phyloP scores from a whole-genome alignment of 257 asterid species.

The Solanum chaucha region DNA sequence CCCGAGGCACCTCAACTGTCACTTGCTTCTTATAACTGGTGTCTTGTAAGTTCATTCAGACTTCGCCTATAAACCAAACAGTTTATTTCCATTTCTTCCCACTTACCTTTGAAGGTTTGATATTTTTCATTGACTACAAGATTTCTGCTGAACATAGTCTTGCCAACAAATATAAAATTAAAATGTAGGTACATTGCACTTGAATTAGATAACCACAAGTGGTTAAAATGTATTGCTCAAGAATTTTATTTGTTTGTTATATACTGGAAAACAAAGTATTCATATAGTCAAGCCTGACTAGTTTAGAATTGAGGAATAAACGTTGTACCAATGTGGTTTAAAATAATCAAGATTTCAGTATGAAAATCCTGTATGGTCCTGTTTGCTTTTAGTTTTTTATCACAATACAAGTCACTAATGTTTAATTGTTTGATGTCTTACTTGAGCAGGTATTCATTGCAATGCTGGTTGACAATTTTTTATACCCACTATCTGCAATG shows the following conservation, averaged over 20 bases:
- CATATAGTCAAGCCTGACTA: neutral
- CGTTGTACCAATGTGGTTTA: neutral
- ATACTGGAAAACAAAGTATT: neutral
- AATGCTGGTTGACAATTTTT: constrained; percentile 89
- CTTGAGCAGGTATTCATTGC: constrained; percentile 79
- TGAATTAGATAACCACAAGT: neutral
- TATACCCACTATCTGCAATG: constrained; percentile 80
- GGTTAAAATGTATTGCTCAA: neutral
- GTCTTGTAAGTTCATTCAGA: constrained; percentile 55
- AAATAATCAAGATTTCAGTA: neutral
- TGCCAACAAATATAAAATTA: neutral
- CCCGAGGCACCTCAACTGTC: constrained; percentile 93
- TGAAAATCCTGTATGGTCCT: neutral
- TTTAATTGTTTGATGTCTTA: constrained; percentile 7
- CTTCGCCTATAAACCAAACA: neutral
- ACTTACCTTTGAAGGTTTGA: neutral
- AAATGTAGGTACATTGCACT: neutral
- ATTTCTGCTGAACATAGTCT: neutral
- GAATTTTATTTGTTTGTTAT: neutral
- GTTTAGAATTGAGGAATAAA: neutral
- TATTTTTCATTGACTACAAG: neutral
- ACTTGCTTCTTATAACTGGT: constrained; percentile 91
- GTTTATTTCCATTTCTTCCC: neutral
- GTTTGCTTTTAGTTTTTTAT: neutral
- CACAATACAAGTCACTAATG: neutral